Evolutionary conservation across 495 filamentous ascomycete species (phyloP), one percentile per base, ranked within the genome.

Genomic region (Penicillium cataractarum): DNA sequence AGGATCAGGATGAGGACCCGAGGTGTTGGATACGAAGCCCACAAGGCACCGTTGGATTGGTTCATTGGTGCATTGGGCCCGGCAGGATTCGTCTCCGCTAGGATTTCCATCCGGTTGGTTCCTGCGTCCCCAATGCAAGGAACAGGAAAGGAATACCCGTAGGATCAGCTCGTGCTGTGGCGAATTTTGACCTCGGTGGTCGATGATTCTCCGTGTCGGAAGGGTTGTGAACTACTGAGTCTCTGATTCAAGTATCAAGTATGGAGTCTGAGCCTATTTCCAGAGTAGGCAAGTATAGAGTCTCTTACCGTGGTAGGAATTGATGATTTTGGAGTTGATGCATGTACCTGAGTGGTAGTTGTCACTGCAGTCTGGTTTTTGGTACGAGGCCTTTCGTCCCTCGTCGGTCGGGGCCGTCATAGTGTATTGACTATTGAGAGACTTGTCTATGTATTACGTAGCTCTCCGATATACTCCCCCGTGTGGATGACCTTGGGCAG

Each of bases 101-200:
- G 39, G 27, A 40, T 44, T 53, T 57, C 55, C 60, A 52, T 65
- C 65, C 55, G 62, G 57, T 65, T 49, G 46, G 57, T 67, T 70
- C 56, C 67, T 70, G 64, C 59, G 53, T 60, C 40, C 54, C 29
- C 55, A 44, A 55, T 68, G 68, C 65, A 71, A 71, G 68, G 68
- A 64, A 68, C 68, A 66, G 52, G 65, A 49, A 39, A 12, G 10
- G 10, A 3, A 2, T 9, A 35, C 5, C 13, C 4, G 12, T 5
- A 26, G 6, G 10, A 49, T 26, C 22, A 17, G 13, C 22, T 54
- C 33, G 32, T 24, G 40, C 52, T 19, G 68, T 65, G 65, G 65
- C 57, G 46, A 65, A 37, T 55, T 63, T 19, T 61, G 46, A 53
- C 26, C 44, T 58, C 19, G 32, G 19, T 17, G 22, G 55, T 31